Conservation (phyloP, 208 protist genomes). For the Acanthamoeba sp. region DNA sequence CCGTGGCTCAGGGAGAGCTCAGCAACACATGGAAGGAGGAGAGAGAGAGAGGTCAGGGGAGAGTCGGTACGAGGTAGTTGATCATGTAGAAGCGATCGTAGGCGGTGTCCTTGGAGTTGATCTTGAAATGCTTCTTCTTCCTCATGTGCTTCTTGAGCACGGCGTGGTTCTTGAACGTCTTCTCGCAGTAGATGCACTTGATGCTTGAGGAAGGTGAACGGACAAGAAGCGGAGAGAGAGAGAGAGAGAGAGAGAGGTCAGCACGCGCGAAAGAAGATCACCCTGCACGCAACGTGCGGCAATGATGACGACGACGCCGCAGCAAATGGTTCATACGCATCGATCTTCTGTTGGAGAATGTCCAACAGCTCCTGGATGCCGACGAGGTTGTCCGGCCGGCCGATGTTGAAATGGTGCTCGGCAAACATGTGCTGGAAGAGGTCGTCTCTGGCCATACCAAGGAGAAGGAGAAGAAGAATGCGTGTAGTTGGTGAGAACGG, state of each 20-base stretch:
- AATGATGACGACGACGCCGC: too few species aligned
- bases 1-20: too few species aligned
- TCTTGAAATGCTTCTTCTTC: constrained; percentile 81
- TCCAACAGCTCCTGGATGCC: constrained; percentile 78
- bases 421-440: constrained; percentile 69
- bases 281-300: too few species aligned
- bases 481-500: too few species aligned
- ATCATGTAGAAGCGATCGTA: constrained; percentile 81
- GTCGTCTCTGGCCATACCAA: neutral
- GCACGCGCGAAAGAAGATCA: neutral
- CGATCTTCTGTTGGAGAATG: constrained; percentile 65
- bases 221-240: neutral
- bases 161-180: constrained; percentile 73
- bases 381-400: constrained; percentile 81
- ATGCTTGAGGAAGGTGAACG: neutral
- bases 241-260: neutral
- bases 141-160: constrained; percentile 80
- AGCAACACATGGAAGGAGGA: neutral
- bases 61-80: constrained; percentile 71
- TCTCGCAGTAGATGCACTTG: constrained; percentile 79
- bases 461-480: neutral
- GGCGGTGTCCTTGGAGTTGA: constrained; percentile 76
- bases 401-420: constrained; percentile 79
- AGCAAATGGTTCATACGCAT: constrained; percentile 40
- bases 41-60: neutral